A percentile compares a stretch with the other conserved stretches of the same genome.
Conservation (phyloP, 352 stramenopile genomes). For the Pythium oligandrum region DNA sequence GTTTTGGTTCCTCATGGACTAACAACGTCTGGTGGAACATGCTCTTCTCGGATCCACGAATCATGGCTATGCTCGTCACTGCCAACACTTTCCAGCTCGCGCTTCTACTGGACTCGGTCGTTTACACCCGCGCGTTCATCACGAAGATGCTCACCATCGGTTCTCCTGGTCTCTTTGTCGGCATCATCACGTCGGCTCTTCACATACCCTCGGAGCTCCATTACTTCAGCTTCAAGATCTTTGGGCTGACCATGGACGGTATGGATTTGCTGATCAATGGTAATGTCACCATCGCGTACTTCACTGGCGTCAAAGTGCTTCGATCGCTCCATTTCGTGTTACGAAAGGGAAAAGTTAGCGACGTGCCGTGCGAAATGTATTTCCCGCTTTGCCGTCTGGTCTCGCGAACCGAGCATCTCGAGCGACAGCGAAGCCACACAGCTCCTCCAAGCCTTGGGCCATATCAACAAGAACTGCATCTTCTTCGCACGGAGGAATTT, state of each 20-base stretch:
- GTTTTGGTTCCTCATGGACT: conserved; percentile 15
- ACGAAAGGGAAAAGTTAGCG: conserved; percentile 2
- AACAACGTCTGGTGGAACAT: conserved; percentile 10
- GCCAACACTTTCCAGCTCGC: conserved; percentile 7
- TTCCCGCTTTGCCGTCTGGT: conserved; percentile 10
- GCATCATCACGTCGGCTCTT: conserved; percentile 4
- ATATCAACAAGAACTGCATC: too few relatives aligned
- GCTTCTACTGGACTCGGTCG: conserved; percentile 7
- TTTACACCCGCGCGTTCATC: conserved; percentile 10
- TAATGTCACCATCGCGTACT: conserved; percentile 12
- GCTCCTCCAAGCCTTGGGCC: too few relatives aligned
- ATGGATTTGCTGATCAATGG: conserved; percentile 10
- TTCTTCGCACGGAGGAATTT: too few relatives aligned
- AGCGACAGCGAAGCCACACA: too few relatives aligned
- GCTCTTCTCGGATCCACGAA: conserved; percentile 10
- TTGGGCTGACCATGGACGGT: conserved; percentile 5
- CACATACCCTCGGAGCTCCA: conserved; percentile 9
- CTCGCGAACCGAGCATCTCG: background rate
- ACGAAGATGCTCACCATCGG: conserved; percentile 6
- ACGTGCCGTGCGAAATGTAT: conserved; percentile 10
- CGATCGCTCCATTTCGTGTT: conserved; percentile 8
- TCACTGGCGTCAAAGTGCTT: conserved; percentile 3
- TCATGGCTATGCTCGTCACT: conserved; percentile 6
- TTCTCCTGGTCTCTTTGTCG: conserved; percentile 6
- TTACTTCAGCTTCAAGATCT: conserved; percentile 4